Evolutionary conservation across 805 yeast species (phyloP).

Genomic region (Vanderwaltozyma yarrowii): DNA sequence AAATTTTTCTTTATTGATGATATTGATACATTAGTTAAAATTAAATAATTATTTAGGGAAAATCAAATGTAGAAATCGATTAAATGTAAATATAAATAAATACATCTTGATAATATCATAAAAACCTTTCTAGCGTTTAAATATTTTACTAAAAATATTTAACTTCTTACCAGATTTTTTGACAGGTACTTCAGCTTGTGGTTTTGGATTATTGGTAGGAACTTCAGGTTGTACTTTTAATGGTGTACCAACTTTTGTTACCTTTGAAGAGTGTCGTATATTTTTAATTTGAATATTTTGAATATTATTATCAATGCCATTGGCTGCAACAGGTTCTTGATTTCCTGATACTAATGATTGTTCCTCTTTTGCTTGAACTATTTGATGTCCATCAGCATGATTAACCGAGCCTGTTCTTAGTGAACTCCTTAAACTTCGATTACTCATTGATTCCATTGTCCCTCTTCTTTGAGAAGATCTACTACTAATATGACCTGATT

Average conservation of each 20-base stretch:
- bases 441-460: not conserved
- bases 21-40: too few species aligned
- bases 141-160: constrained; percentile 2
- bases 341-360: too few species aligned
- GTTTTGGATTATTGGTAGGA: not conserved
- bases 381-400: too few species aligned
- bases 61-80: too few species aligned
- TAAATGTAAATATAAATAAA: too few species aligned
- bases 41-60: too few species aligned
- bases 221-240: not conserved
- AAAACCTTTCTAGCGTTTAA: constrained; percentile 78
- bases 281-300: too few species aligned
- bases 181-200: not conserved
- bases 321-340: not conserved
- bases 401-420: not conserved
- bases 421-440: not conserved
- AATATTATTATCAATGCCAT: not conserved
- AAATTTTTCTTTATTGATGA: too few species aligned
- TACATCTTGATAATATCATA: constrained; percentile 98
- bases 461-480: not conserved
- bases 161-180: constrained; percentile 1
- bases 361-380: too few species aligned
- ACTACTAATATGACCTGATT: not conserved
- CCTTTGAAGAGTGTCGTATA: not conserved
- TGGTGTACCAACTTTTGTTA: not conserved